Conservation (phyloP, 306 rosid genomes). For the Vigna nakashimae region DNA sequence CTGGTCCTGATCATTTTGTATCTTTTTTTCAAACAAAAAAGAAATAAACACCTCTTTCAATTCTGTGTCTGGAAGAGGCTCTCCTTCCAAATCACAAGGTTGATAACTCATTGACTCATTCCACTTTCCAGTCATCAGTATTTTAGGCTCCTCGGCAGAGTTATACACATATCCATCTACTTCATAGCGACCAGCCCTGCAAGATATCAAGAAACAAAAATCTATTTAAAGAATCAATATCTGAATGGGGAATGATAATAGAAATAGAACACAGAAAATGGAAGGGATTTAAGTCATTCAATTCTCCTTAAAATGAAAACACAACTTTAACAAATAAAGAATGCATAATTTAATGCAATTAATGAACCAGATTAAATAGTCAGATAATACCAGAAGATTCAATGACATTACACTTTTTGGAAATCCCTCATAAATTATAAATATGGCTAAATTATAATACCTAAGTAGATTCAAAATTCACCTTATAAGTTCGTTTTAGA, state of each 20-base stretch:
- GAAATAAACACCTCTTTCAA: conserved; percentile 68
- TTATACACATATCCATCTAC: conserved; percentile 95
- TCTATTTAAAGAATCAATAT: background rate
- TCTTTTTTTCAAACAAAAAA: background rate
- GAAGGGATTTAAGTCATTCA: conserved; percentile 15
- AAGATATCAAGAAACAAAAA: conserved; percentile 25
- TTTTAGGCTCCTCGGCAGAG: conserved; percentile 88
- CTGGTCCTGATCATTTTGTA: conserved; percentile 14
- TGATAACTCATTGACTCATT: conserved; percentile 83
- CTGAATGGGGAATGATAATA: conserved; percentile 26
- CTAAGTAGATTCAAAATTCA: too few relatives aligned
- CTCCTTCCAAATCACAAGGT: conserved; percentile 91
- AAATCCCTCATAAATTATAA: too few relatives aligned
- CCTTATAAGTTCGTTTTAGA: too few relatives aligned
- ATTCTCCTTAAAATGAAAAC: conserved; percentile 13
- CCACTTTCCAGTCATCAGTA: conserved; percentile 97
- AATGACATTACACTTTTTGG: background rate
- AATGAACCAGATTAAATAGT: conserved; percentile 23
- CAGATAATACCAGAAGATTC: conserved; percentile 17
- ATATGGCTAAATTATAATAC: too few relatives aligned
- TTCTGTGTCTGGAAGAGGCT: conserved; percentile 83
- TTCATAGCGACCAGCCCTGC: conserved; percentile 94
- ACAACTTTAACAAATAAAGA: background rate
- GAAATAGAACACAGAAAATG: conserved; percentile 25
- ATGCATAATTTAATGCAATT: background rate